phyloP scores from a whole-genome alignment of 1,284 basidiomycete species.

The Sanghuangporus weigelae region DNA sequence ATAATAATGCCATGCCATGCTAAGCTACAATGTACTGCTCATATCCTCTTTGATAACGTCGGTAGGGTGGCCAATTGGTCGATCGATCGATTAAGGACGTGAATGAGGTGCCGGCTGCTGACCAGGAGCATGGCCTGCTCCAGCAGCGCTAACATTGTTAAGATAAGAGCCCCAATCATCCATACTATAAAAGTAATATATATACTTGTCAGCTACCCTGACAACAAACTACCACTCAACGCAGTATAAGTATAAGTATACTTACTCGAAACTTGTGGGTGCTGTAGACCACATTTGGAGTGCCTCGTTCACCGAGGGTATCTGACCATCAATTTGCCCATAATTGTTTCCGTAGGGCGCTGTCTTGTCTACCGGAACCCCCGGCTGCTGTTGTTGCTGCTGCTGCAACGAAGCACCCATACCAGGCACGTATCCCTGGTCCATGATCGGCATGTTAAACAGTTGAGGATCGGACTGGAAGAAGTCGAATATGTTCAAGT shows the following conservation, averaged over 20 bases:
- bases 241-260: slow-evolving; percentile 16
- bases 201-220: not conserved
- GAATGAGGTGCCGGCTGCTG: not conserved
- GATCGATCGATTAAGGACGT: not conserved
- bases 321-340: slow-evolving; percentile 2
- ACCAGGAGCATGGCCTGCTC: not conserved
- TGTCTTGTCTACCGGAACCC: not conserved
- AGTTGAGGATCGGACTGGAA: slow-evolving; percentile 14
- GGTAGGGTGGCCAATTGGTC: not conserved
- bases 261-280: slow-evolving; percentile 52
- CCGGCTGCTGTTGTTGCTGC: not conserved
- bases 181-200: slow-evolving; percentile 1
- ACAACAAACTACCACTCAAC: not conserved
- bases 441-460: slow-evolving; percentile 15
- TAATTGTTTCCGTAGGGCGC: not conserved
- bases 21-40: not conserved
- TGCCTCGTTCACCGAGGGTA: slow-evolving; percentile 31
- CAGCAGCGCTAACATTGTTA: slow-evolving; percentile 5
- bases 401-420: not conserved
- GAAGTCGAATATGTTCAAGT: slow-evolving; percentile 18
- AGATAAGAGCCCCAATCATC: slow-evolving; percentile 19
- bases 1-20: not conserved
- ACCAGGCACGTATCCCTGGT: slow-evolving; percentile 3
- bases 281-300: slow-evolving; percentile 57
- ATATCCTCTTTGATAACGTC: too few species aligned